Evolutionary conservation across 2,329 filamentous ascomycete genomes (phyloP).

Genomic region (Trichoderma arundinaceum): DNA sequence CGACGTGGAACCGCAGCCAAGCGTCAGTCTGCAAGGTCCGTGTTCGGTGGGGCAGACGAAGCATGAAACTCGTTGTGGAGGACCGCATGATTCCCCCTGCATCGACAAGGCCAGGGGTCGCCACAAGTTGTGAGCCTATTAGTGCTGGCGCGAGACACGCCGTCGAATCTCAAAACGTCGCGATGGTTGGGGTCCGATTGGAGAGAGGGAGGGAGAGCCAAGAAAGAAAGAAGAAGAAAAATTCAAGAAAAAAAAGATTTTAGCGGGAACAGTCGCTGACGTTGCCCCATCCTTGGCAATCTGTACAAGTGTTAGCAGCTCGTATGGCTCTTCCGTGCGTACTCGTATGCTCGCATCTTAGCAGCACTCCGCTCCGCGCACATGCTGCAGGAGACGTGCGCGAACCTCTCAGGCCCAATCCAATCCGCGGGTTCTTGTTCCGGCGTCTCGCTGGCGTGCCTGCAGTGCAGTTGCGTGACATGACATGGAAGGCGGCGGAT

Average conservation of each 20-base stretch:
- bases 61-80: constrained; percentile 32
- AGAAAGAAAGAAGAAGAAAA: background rate
- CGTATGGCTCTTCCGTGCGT: too few relatives aligned
- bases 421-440: background rate
- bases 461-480: background rate
- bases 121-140: constrained; percentile 22
- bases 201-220: background rate
- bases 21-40: constrained; percentile 13
- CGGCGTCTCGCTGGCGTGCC: constrained; percentile 16
- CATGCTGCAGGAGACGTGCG: background rate
- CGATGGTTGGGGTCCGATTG: constrained; percentile 17
- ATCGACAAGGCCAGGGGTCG: constrained; percentile 17
- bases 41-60: constrained; percentile 19
- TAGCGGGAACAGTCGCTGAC: background rate
- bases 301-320: background rate
- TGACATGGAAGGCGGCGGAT: constrained; percentile 3
- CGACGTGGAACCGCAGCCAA: background rate
- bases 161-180: constrained; percentile 30
- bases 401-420: background rate
- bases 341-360: background rate
- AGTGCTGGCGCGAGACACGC: constrained; percentile 27
- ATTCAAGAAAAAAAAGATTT: background rate
- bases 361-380: too few relatives aligned
- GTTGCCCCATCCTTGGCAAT: background rate
- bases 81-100: constrained; percentile 28